phyloP scores from a whole-genome alignment of 2,329 filamentous ascomycete genomes.

The Colletotrichum noveboracense region DNA sequence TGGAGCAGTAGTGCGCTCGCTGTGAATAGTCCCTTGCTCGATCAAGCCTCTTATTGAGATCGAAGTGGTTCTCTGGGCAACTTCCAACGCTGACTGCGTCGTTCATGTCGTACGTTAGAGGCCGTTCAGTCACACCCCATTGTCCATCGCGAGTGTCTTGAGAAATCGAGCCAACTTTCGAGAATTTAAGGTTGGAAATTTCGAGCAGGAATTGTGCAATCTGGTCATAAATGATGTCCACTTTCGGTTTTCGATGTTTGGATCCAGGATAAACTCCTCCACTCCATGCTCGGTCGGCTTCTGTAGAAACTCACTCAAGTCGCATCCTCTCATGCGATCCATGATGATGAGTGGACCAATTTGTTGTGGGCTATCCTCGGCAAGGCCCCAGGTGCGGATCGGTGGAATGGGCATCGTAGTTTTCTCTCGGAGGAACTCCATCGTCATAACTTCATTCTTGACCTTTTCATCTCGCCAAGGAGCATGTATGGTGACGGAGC shows the following conservation, averaged over 20 bases:
- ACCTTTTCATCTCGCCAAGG: slow-evolving; percentile 35
- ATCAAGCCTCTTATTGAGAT: slow-evolving; percentile 31
- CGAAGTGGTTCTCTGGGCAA: slow-evolving; percentile 33
- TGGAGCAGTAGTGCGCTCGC: slow-evolving; percentile 30
- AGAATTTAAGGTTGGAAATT: slow-evolving; percentile 35
- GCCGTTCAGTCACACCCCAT: slow-evolving; percentile 36
- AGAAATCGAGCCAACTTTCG: slow-evolving; percentile 38
- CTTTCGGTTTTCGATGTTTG: slow-evolving; percentile 24
- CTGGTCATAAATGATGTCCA: slow-evolving; percentile 28
- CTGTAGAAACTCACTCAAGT: slow-evolving; percentile 27
- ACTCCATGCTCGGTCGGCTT: slow-evolving; percentile 27
- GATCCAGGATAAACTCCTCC: slow-evolving; percentile 23
- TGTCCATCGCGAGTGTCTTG: slow-evolving; percentile 21
- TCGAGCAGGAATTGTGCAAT: slow-evolving; percentile 29
- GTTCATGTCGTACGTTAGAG: slow-evolving; percentile 47
- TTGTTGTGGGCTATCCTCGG: slow-evolving; percentile 31
- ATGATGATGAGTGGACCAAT: slow-evolving; percentile 38
- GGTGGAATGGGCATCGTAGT: slow-evolving; percentile 35
- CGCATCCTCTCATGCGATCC: slow-evolving; percentile 33
- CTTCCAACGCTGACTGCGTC: slow-evolving; percentile 35
- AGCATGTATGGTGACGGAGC: slow-evolving; percentile 26
- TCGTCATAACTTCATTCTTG: slow-evolving; percentile 29
- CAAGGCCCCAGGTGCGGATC: slow-evolving; percentile 30
- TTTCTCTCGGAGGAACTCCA: slow-evolving; percentile 31
- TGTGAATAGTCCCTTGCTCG: slow-evolving; percentile 1